Evolutionary conservation across 2,329 filamentous ascomycete genomes (phyloP).

Genomic region (Diaporthe vexans): DNA sequence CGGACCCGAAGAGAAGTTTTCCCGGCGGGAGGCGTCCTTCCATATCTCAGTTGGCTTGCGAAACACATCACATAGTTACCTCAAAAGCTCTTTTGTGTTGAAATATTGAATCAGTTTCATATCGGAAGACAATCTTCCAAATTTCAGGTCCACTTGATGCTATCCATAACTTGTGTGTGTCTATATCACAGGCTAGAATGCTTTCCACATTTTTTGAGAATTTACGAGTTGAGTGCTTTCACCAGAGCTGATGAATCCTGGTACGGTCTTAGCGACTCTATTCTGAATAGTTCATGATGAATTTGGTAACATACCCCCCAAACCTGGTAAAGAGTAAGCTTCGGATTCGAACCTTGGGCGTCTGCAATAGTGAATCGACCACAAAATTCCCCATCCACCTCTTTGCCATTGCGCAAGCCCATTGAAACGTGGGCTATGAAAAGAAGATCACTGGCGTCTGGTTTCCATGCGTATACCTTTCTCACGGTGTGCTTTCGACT

Average conservation of each 20-base stretch:
- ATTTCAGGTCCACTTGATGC: too few relatives aligned
- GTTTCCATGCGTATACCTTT: neutral
- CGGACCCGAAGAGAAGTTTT: too few relatives aligned
- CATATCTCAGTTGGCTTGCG: too few relatives aligned
- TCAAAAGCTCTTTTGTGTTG: too few relatives aligned
- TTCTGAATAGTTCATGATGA: neutral
- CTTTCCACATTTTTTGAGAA: too few relatives aligned
- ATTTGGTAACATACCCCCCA: neutral
- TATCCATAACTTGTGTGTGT: too few relatives aligned
- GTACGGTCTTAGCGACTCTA: too few relatives aligned
- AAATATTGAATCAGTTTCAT: too few relatives aligned
- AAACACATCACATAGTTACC: too few relatives aligned
- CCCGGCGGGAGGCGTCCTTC: too few relatives aligned
- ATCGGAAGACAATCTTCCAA: too few relatives aligned
- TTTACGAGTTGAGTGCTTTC: neutral
- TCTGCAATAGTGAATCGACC: neutral
- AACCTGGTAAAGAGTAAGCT: conserved; percentile 14
- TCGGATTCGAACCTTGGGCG: neutral
- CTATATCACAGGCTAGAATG: too few relatives aligned
- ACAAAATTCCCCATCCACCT: conserved; percentile 1
- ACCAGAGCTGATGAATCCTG: conserved; percentile 10
- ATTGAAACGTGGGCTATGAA: conserved; percentile 17
- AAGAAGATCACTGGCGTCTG: conserved; percentile 11
- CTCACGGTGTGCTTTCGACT: conserved; percentile 7
- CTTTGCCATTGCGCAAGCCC: conserved; percentile 10